Percentiles rank a stretch among this genome's conserved stretches.
Conservation (phyloP, 2,329 filamentous ascomycete species). For the Fusarium chaquense region DNA sequence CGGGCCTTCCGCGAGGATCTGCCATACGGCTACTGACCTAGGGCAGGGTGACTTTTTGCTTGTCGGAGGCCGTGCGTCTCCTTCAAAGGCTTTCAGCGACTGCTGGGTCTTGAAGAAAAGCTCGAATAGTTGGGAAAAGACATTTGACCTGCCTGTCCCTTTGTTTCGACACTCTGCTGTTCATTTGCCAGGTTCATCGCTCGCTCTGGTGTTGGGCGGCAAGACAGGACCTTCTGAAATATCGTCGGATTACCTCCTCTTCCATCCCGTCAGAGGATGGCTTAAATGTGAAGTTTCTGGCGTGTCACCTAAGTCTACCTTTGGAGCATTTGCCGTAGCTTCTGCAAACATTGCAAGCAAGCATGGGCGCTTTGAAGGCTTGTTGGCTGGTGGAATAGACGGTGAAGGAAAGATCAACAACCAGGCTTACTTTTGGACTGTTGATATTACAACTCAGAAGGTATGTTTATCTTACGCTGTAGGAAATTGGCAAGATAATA, state of each 20-base stretch:
- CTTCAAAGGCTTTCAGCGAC: constrained; percentile 74
- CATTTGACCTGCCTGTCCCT: constrained; percentile 74
- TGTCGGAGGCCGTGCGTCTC: constrained; percentile 82
- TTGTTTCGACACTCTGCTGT: constrained; percentile 81
- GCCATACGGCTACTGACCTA: constrained; percentile 79
- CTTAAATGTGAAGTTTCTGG: constrained; percentile 55
- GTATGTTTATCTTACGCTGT: constrained; percentile 48
- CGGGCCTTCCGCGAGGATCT: constrained; percentile 67
- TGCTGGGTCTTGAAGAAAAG: constrained; percentile 77
- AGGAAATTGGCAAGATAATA: no score
- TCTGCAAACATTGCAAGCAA: constrained; percentile 33
- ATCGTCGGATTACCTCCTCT: constrained; percentile 67
- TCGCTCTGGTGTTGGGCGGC: constrained; percentile 72
- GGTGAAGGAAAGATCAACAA: constrained; percentile 71
- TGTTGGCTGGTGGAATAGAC: constrained; percentile 79
- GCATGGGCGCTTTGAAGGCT: constrained; percentile 62
- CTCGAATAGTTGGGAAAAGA: constrained; percentile 69
- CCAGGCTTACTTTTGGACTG: constrained; percentile 74
- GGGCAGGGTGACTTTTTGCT: constrained; percentile 70
- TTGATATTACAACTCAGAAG: constrained; percentile 57
- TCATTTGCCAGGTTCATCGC: constrained; percentile 60
- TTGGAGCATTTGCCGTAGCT: constrained; percentile 58
- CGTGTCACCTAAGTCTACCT: constrained; percentile 53
- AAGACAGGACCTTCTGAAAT: constrained; percentile 63
- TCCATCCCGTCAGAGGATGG: constrained; percentile 62